Percentiles rank a stretch among this genome's conserved stretches.
Conservation (phyloP, 2,329 filamentous ascomycete species). For the Botryotinia calthae region DNA sequence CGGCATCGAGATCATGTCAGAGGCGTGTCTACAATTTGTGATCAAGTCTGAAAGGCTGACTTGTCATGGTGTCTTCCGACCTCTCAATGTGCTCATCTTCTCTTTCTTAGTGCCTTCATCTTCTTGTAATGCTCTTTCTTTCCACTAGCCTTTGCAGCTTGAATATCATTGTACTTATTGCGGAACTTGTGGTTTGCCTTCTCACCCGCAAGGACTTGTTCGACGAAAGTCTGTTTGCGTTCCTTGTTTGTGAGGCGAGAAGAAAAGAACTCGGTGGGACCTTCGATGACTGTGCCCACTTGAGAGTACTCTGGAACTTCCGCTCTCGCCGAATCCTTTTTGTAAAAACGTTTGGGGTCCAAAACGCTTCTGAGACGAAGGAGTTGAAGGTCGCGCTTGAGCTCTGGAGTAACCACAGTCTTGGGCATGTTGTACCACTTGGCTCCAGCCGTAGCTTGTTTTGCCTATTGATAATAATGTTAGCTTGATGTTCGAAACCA, state of each 20-base stretch:
- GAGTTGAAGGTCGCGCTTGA: constrained; percentile 86
- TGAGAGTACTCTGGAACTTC: constrained; percentile 74
- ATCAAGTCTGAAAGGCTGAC: neutral
- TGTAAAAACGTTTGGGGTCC: constrained; percentile 67
- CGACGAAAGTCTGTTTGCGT: constrained; percentile 79
- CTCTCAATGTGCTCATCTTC: constrained; percentile 19
- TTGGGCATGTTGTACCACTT: constrained; percentile 87
- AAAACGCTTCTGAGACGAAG: constrained; percentile 85
- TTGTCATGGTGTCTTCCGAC: constrained; percentile 6
- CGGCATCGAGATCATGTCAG: neutral
- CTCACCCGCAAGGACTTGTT: constrained; percentile 74
- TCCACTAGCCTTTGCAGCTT: constrained; percentile 77
- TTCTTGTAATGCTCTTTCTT: constrained; percentile 89
- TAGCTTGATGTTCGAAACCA: constrained; percentile 25
- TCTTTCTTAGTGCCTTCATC: constrained; percentile 50
- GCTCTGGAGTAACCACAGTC: constrained; percentile 77
- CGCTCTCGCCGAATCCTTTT: constrained; percentile 70
- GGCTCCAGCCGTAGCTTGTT: constrained; percentile 67
- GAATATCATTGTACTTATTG: constrained; percentile 83
- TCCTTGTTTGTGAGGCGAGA: constrained; percentile 82
- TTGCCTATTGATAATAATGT: constrained; percentile 30
- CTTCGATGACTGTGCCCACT: constrained; percentile 83
- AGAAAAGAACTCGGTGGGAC: constrained; percentile 83
- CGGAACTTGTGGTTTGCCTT: constrained; percentile 70
- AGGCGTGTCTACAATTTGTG: neutral